Percentiles rank a stretch among this genome's conserved stretches.
Evolutionary conservation across 768 basidiomycete species (phyloP).

Genomic region (Hygrocybe punicea): DNA sequence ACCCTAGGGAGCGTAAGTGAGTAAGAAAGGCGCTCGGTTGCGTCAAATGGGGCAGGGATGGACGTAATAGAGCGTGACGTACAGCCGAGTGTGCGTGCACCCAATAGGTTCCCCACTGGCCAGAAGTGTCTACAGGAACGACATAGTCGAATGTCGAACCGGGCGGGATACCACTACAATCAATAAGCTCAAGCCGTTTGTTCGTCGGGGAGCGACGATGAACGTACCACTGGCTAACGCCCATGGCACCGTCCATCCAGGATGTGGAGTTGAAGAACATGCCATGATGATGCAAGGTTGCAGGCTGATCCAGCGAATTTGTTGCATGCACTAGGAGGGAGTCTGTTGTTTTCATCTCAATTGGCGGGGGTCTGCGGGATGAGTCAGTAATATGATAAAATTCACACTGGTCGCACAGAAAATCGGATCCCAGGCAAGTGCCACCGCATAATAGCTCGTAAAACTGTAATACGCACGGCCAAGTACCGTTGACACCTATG

Average conservation of each 20-base stretch:
- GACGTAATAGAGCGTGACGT: conserved; percentile 16
- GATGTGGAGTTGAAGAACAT: conserved; percentile 87
- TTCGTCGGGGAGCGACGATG: background rate
- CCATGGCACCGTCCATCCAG: conserved; percentile 87
- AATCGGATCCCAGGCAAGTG: background rate
- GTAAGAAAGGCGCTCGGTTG: background rate
- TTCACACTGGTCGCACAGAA: no score
- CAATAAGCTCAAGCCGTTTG: background rate
- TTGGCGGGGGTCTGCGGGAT: conserved; percentile 66
- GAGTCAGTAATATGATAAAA: conserved; percentile 3
- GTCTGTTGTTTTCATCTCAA: conserved; percentile 70
- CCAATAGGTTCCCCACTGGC: conserved; percentile 82
- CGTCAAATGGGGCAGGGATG: background rate
- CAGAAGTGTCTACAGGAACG: conserved; percentile 63
- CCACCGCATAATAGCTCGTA: background rate
- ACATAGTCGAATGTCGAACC: conserved; percentile 70
- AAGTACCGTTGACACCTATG: conserved; percentile 86
- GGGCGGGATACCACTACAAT: conserved; percentile 70
- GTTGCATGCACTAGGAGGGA: conserved; percentile 71
- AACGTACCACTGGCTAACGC: conserved; percentile 77
- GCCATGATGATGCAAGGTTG: conserved; percentile 88
- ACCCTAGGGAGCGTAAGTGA: conserved; percentile 44
- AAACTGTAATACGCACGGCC: conserved; percentile 66
- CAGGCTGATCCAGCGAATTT: conserved; percentile 64
- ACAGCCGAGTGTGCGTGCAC: conserved; percentile 65